A percentile compares a stretch with the other conserved stretches of the same genome.
These are phyloP conservation scores for Hypoxylon sp. DNA, from an alignment of 2,329 filamentous ascomycete species.

Conservation along the genomic window DNA sequence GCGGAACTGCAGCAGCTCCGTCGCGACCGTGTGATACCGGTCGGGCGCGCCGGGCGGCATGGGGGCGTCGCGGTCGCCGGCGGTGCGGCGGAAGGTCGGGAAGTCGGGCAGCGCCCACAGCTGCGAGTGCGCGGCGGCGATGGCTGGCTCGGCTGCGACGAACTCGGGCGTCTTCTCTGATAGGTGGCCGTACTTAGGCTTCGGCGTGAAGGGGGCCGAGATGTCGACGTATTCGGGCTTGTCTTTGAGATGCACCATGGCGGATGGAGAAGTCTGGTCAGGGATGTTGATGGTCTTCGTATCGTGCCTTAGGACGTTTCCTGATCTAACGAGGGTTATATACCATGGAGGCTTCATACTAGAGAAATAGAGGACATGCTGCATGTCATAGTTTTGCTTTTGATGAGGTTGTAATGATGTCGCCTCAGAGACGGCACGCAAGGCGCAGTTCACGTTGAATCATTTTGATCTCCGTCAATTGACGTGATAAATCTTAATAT, in stretches of 20 bases:
- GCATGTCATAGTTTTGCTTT: background rate
- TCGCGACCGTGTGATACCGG: constrained; percentile 47
- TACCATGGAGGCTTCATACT: background rate
- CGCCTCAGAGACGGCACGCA: background rate
- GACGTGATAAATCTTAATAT: background rate
- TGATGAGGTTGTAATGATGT: background rate
- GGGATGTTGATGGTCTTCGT: background rate
- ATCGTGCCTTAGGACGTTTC: background rate
- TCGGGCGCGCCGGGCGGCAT: constrained; percentile 43
- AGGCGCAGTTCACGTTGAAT: background rate
- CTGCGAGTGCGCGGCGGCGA: constrained; percentile 38
- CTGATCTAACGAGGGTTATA: background rate
- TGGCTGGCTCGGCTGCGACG: constrained; percentile 38
- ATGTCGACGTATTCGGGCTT: constrained; percentile 32
- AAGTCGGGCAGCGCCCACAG: constrained; percentile 42
- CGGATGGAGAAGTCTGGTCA: background rate
- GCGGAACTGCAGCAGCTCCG: constrained; percentile 41
- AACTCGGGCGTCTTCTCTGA: constrained; percentile 46
- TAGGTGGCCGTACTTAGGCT: constrained; percentile 48
- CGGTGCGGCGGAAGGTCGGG: constrained; percentile 44
- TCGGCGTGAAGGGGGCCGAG: constrained; percentile 45
- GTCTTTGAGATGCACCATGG: constrained; percentile 32
- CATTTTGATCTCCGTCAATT: background rate
- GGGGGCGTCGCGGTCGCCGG: constrained; percentile 38
- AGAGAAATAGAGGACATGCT: background rate